phyloP scores from a whole-genome alignment of 2,329 filamentous ascomycete species.

The Thelonectria discophora region DNA sequence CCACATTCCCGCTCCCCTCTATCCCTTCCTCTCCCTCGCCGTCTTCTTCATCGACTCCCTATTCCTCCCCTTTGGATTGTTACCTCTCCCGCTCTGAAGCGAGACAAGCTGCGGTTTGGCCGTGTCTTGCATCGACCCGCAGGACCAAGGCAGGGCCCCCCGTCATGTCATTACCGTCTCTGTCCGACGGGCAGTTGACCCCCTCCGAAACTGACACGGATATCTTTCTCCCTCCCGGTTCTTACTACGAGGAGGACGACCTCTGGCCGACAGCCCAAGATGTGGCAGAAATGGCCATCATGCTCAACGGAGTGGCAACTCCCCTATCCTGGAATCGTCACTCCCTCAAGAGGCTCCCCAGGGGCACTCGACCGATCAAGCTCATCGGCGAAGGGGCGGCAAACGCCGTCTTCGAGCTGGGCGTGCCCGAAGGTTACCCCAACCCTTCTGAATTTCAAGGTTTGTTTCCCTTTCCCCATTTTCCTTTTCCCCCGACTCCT shows the following conservation, averaged over 20 bases:
- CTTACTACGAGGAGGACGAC: conserved; percentile 36
- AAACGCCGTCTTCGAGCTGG: conserved; percentile 76
- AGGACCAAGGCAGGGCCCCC: conserved; percentile 34
- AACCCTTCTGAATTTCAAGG: conserved; percentile 47
- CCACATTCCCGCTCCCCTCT: conserved; percentile 9
- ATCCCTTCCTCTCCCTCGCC: background rate
- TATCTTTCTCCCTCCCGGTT: conserved; percentile 28
- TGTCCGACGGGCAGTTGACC: conserved; percentile 42
- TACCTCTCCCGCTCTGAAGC: conserved; percentile 26
- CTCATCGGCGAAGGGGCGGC: conserved; percentile 76
- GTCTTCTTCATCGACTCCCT: conserved; percentile 2
- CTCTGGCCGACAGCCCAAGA: conserved; percentile 42
- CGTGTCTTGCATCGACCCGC: conserved; percentile 41
- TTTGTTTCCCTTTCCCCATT: conserved; percentile 39
- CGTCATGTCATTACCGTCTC: conserved; percentile 42
- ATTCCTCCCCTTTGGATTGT: conserved; percentile 21
- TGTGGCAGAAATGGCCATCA: conserved; percentile 41
- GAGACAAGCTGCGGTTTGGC: conserved; percentile 41
- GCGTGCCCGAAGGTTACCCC: conserved; percentile 48
- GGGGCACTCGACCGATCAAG: conserved; percentile 46
- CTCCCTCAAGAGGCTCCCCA: conserved; percentile 46
- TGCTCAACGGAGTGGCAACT: conserved; percentile 38
- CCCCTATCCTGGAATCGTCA: conserved; percentile 39
- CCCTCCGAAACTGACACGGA: conserved; percentile 42
- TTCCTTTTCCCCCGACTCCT: conserved; percentile 1